Evolutionary conservation across 306 rosid genomes (phyloP).

Genomic region (Cotoneaster glaucophyllus): DNA sequence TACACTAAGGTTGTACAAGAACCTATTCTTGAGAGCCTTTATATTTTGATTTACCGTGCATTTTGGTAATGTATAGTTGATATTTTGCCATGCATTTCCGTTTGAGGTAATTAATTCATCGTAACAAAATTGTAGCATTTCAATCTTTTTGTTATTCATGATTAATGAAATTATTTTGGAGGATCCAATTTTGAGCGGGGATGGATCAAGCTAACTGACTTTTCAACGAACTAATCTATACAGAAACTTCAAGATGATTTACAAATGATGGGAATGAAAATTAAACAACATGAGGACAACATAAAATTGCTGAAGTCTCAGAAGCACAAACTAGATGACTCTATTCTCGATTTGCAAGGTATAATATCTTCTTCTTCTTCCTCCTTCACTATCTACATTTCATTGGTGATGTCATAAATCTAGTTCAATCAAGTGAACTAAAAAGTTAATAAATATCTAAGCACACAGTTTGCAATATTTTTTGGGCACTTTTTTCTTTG

Average conservation of each 20-base stretch:
- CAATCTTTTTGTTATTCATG: neutral
- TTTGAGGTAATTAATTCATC: neutral
- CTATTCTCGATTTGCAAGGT: constrained; percentile 78
- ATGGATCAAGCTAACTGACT: constrained; percentile 9
- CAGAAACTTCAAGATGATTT: constrained; percentile 85
- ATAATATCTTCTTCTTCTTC: neutral
- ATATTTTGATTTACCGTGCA: neutral
- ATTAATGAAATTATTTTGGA: neutral
- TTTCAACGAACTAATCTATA: constrained; percentile 15
- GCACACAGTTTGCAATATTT: neutral
- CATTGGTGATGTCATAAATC: neutral
- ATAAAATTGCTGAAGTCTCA: constrained; percentile 43
- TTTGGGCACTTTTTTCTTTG: neutral
- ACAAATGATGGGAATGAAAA: constrained; percentile 52
- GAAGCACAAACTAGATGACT: constrained; percentile 55
- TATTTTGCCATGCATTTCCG: neutral
- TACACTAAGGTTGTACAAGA: constrained; percentile 44
- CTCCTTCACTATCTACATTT: neutral
- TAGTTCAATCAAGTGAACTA: neutral
- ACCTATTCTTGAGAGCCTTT: neutral
- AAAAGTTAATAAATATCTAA: neutral
- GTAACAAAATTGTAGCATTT: neutral
- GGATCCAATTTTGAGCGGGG: neutral
- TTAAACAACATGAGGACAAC: constrained; percentile 73
- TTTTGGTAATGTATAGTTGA: neutral